Evolutionary conservation across 768 basidiomycete species (phyloP).

Genomic region (Pleurotus pulmonarius): DNA sequence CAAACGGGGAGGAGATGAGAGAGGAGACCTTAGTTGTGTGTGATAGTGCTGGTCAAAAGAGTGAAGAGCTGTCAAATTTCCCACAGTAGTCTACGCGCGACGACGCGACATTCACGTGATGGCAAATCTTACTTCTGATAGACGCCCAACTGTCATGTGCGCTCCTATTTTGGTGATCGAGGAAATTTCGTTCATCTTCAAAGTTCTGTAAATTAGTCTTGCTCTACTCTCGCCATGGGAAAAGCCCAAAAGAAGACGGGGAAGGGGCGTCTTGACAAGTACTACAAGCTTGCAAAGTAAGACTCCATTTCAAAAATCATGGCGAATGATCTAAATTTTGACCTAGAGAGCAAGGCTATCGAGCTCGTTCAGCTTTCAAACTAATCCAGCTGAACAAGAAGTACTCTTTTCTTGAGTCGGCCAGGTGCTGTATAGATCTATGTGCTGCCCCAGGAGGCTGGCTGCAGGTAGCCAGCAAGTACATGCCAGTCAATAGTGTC

Average conservation of each 20-base stretch:
- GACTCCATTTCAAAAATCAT: conserved; percentile 6
- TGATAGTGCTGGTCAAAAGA: neutral
- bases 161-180: neutral
- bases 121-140: neutral
- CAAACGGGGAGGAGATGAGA: neutral
- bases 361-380: conserved; percentile 99
- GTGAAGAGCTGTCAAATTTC: conserved; percentile 7
- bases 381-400: conserved; percentile 98
- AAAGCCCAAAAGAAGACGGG: conserved; percentile 94
- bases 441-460: conserved; percentile 99
- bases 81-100: neutral
- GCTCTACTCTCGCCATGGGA: conserved; percentile 41
- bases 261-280: conserved; percentile 94
- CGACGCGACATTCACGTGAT: conserved; percentile 8
- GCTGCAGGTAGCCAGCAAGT: conserved; percentile 97
- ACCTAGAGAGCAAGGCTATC: conserved; percentile 94
- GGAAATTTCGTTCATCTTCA: neutral
- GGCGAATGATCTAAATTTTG: conserved; percentile 12
- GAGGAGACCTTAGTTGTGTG: conserved; percentile 5
- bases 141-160: neutral
- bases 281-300: conserved; percentile 93
- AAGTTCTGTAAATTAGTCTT: too few species aligned
- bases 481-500: conserved; percentile 90
- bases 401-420: conserved; percentile 85
- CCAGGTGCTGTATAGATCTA: conserved; percentile 93